Percentiles rank a stretch among this genome's conserved stretches.
Conservation (phyloP, 192 early-diverging fungal genomes). For the Backusella morwellensis region DNA sequence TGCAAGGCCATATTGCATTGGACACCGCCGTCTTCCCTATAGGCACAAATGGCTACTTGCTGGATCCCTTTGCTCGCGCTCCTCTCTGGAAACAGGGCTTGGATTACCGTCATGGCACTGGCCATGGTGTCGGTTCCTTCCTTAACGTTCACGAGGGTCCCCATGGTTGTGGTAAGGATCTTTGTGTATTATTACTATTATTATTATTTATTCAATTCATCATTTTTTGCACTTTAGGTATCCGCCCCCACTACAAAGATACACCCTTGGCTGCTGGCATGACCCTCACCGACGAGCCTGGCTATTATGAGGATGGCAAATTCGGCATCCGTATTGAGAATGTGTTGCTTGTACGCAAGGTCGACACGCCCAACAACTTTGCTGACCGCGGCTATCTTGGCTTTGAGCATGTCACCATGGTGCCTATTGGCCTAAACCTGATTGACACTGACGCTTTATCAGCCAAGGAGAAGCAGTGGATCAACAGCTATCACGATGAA, state of each 20-base stretch:
- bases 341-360: conserved; percentile 74
- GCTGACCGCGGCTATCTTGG: conserved; percentile 76
- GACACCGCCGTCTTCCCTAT: conserved; percentile 86
- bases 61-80: conserved; percentile 84
- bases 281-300: conserved; percentile 96
- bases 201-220: too few species aligned
- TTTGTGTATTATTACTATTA: too few species aligned
- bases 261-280: conserved; percentile 81
- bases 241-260: conserved; percentile 65
- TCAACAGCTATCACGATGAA: conserved; percentile 81
- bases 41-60: conserved; percentile 77
- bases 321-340: conserved; percentile 98
- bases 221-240: conserved; percentile 25
- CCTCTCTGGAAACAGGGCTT: conserved; percentile 91
- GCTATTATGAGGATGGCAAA: conserved; percentile 92
- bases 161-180: conserved; percentile 72
- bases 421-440: conserved; percentile 84
- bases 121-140: conserved; percentile 95
- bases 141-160: conserved; percentile 96
- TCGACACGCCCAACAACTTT: conserved; percentile 77
- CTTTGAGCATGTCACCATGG: conserved; percentile 90
- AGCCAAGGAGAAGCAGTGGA: conserved; percentile 75
- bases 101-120: conserved; percentile 96
- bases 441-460: conserved; percentile 67
- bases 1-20: conserved; percentile 95